Conservation (phyloP, 306 rosid species). For the Cicer chorassanicum region DNA sequence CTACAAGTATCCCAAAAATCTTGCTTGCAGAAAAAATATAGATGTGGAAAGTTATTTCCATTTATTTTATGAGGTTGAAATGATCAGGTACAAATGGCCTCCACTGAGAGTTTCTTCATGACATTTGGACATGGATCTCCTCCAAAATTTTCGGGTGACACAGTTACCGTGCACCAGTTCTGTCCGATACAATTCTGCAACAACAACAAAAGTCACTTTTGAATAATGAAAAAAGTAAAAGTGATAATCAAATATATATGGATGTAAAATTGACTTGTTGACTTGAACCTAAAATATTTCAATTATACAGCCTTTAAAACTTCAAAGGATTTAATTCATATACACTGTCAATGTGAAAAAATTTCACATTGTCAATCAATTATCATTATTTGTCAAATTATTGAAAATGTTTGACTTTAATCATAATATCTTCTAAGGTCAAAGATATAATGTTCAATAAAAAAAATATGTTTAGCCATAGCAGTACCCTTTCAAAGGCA, state of each 20-base stretch:
- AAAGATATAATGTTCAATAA: background rate
- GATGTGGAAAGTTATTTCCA: slow-evolving; percentile 38
- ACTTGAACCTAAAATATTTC: slow-evolving; percentile 10
- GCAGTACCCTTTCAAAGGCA: slow-evolving; percentile 75
- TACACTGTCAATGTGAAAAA: background rate
- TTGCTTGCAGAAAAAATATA: slow-evolving; percentile 36
- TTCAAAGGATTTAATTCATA: background rate
- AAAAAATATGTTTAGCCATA: background rate
- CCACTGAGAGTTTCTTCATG: slow-evolving; percentile 94
- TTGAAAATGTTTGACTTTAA: too few species aligned
- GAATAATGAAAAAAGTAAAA: slow-evolving; percentile 16
- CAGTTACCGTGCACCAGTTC: slow-evolving; percentile 75
- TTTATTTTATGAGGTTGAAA: slow-evolving; percentile 39
- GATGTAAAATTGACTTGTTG: slow-evolving; percentile 21
- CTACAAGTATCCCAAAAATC: slow-evolving; percentile 45
- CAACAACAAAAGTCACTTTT: slow-evolving; percentile 32
- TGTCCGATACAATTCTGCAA: slow-evolving; percentile 89
- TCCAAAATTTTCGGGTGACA: slow-evolving; percentile 82
- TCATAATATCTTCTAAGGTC: background rate
- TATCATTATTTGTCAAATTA: too few species aligned
- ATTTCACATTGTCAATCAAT: too few species aligned
- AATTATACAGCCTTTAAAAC: background rate
- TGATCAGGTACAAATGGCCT: slow-evolving; percentile 80
- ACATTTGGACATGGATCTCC: slow-evolving; percentile 97
- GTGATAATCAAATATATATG: slow-evolving; percentile 8